A percentile compares a stretch with the other conserved stretches of the same genome.
These are phyloP conservation scores for Moelleriella libera DNA, from an alignment of 2,329 filamentous ascomycete species.

Conservation along the genomic window DNA sequence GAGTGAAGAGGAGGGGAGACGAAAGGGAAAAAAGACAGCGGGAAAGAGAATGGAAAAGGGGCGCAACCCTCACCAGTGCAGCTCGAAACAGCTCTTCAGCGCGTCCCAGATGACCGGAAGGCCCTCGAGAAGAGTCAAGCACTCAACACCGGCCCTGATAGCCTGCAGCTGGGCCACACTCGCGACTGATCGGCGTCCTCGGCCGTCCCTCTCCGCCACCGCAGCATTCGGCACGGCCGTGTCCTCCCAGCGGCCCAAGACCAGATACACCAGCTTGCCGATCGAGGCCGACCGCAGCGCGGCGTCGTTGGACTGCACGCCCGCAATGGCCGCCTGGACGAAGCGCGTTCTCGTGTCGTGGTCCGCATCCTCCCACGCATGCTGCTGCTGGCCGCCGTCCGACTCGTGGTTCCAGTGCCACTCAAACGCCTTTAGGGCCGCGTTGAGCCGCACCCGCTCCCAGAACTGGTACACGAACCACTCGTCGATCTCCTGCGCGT, in stretches of 20 bases:
- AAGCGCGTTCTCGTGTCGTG: slow-evolving; percentile 42
- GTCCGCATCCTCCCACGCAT: slow-evolving; percentile 53
- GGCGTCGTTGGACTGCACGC: slow-evolving; percentile 28
- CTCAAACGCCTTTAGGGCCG: slow-evolving; percentile 64
- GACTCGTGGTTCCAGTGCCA: slow-evolving; percentile 52
- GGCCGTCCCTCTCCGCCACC: slow-evolving; percentile 9
- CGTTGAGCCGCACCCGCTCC: slow-evolving; percentile 66
- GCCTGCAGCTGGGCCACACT: slow-evolving; percentile 42
- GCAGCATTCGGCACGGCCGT: slow-evolving; percentile 40
- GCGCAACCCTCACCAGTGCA: slow-evolving; percentile 30
- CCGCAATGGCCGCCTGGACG: slow-evolving; percentile 35
- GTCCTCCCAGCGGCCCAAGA: slow-evolving; percentile 56
- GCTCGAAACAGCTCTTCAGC: slow-evolving; percentile 33
- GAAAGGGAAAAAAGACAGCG: no score
- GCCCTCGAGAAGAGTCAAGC: slow-evolving; percentile 36
- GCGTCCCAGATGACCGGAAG: slow-evolving; percentile 36
- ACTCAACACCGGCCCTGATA: slow-evolving; percentile 39
- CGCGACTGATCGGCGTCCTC: slow-evolving; percentile 33
- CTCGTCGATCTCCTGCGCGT: slow-evolving; percentile 86
- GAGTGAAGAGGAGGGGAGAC: no score
- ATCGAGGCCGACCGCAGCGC: slow-evolving; percentile 37
- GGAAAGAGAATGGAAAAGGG: background rate
- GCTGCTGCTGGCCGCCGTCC: slow-evolving; percentile 7
- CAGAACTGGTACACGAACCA: slow-evolving; percentile 91
- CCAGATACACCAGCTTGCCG: slow-evolving; percentile 43